These are phyloP conservation scores for Dactylellina leptospora DNA, from an alignment of 2,329 filamentous ascomycete species.

Conservation along the genomic window DNA sequence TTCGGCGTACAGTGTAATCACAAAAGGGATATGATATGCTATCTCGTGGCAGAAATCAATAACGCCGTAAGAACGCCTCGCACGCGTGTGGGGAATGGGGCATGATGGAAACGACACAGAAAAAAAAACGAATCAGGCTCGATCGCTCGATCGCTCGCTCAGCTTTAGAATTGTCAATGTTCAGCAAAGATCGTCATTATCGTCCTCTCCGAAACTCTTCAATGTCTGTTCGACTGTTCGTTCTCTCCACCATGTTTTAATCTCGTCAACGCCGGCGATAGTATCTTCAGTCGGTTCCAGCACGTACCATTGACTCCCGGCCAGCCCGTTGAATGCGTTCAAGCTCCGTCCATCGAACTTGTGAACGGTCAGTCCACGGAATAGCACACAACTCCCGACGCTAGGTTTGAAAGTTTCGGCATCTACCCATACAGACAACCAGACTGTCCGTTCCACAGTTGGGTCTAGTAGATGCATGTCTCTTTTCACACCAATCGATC, in stretches of 20 bases:
- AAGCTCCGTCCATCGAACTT: constrained; percentile 47
- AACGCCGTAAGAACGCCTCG: neutral
- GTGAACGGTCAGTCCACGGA: constrained; percentile 46
- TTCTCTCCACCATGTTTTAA: constrained; percentile 45
- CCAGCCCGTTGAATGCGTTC: constrained; percentile 46
- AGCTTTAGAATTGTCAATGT: neutral
- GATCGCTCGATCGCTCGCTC: too few relatives aligned
- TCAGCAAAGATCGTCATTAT: constrained; percentile 2
- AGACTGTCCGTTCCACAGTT: constrained; percentile 20
- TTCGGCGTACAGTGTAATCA: too few relatives aligned
- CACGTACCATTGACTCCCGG: constrained; percentile 13
- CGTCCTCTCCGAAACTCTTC: constrained; percentile 21
- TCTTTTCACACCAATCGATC: constrained; percentile 53
- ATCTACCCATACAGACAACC: constrained; percentile 53
- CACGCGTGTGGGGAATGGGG: too few relatives aligned
- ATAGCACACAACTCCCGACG: constrained; percentile 29
- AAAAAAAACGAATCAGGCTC: too few relatives aligned
- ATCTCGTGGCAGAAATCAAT: neutral
- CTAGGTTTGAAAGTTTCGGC: constrained; percentile 32
- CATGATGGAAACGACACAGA: neutral
- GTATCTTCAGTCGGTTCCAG: constrained; percentile 29
- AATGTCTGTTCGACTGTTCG: constrained; percentile 22
- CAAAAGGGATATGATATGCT: neutral
- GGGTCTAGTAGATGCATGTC: constrained; percentile 49
- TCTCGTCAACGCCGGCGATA: constrained; percentile 18